These are phyloP conservation scores for Jatropha multifida DNA, from an alignment of 441 rosid species.

Conservation along the genomic window DNA sequence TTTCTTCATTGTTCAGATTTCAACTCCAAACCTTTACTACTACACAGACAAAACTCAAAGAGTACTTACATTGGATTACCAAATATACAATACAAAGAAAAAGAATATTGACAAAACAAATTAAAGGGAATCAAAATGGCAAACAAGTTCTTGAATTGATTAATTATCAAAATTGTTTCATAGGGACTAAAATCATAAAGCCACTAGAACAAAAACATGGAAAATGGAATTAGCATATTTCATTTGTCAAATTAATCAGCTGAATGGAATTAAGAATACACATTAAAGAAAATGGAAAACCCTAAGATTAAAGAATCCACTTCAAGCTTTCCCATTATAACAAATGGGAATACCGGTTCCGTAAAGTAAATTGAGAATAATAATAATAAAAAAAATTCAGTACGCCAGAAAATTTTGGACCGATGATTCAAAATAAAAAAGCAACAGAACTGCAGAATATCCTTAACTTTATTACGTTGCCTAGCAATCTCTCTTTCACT, in stretches of 20 bases:
- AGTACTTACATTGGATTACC: too few species aligned
- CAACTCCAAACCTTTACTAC: too few species aligned
- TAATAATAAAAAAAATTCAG: not conserved
- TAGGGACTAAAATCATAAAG: not conserved
- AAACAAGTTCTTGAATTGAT: not conserved
- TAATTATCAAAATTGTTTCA: not conserved
- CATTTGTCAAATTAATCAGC: not conserved
- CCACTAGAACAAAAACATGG: not conserved
- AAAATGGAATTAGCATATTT: not conserved
- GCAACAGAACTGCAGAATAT: conserved; percentile 23
- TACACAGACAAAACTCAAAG: too few species aligned
- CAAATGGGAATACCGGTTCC: not conserved
- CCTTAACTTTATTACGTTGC: conserved; percentile 26
- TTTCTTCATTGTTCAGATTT: too few species aligned
- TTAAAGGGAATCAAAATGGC: not conserved
- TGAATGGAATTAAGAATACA: not conserved
- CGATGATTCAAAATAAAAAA: not conserved
- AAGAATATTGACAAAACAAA: not conserved
- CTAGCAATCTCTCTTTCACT: conserved; percentile 15
- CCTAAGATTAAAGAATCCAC: not conserved
- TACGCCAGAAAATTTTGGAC: not conserved
- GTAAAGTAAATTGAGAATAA: not conserved
- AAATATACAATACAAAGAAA: not conserved
- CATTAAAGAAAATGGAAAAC: not conserved
- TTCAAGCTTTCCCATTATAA: not conserved